These are phyloP conservation scores for Brettanomyces naardenensis DNA, from an alignment of 805 yeast species.

Conservation along the genomic window DNA sequence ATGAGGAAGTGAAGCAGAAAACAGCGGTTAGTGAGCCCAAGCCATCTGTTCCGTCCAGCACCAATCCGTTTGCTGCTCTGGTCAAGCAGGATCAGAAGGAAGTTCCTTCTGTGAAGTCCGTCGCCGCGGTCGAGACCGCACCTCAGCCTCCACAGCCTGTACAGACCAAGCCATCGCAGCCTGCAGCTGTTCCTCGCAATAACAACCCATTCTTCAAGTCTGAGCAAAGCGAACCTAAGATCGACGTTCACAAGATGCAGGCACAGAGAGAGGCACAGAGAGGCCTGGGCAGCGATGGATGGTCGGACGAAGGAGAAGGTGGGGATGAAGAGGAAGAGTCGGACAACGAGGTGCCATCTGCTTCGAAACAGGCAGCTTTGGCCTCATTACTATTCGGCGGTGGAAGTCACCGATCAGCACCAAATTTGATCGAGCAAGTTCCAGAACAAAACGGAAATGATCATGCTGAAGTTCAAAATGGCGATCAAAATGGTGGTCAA, in stretches of 20 bases:
- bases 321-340: slow-evolving; percentile 29
- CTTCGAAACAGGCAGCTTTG: slow-evolving; percentile 48
- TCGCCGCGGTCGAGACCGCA: slow-evolving; percentile 3
- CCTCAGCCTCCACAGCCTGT: slow-evolving; percentile 54
- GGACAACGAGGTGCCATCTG: slow-evolving; percentile 39
- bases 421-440: not conserved
- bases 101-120: slow-evolving; percentile 2
- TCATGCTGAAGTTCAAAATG: not conserved
- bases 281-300: slow-evolving; percentile 34
- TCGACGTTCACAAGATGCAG: slow-evolving; percentile 53
- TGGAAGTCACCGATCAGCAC: slow-evolving; percentile 8
- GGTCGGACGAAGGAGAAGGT: slow-evolving; percentile 33
- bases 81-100: slow-evolving; percentile 8
- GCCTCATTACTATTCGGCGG: slow-evolving; percentile 51
- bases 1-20: slow-evolving; percentile 5
- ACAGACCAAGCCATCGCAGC: slow-evolving; percentile 10
- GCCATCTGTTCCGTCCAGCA: slow-evolving; percentile 19
- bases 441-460: not conserved
- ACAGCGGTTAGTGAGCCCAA: slow-evolving; percentile 4
- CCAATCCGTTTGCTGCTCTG: slow-evolving; percentile 44
- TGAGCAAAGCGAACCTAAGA: slow-evolving; percentile 21
- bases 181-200: slow-evolving; percentile 13
- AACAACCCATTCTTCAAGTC: slow-evolving; percentile 59
- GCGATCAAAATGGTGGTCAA: not conserved
- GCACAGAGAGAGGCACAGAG: slow-evolving; percentile 71